Conservation (phyloP, 768 basidiomycete species). For the Leccinum subtestaceum region DNA sequence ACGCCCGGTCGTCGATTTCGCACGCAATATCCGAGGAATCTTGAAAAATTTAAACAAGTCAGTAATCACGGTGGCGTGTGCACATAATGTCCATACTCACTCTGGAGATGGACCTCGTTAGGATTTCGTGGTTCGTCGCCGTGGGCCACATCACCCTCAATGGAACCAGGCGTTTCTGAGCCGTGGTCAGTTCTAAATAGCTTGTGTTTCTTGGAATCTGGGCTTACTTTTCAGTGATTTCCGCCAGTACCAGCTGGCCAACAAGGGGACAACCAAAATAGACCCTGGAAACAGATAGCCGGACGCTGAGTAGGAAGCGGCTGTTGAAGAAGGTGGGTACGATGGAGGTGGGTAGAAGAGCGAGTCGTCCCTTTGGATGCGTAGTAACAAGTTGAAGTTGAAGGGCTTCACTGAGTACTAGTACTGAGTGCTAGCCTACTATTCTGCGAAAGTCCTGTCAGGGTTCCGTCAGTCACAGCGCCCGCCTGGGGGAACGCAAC, state of each 20-base stretch:
- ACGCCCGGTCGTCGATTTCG: neutral
- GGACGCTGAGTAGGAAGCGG: neutral
- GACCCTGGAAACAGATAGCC: neutral
- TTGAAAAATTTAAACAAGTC: neutral
- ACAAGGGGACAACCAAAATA: neutral
- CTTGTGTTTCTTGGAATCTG: neutral
- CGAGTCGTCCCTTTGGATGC: too few relatives aligned
- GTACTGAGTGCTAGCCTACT: too few relatives aligned
- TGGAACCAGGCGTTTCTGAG: neutral
- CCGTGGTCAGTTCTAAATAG: neutral
- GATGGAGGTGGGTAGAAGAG: too few relatives aligned
- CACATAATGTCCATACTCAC: neutral
- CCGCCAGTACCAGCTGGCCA: neutral
- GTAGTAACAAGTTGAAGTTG: too few relatives aligned
- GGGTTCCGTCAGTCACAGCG: too few relatives aligned
- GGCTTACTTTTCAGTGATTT: neutral
- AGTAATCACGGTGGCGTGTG: neutral
- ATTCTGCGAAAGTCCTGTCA: too few relatives aligned
- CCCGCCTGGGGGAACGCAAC: too few relatives aligned
- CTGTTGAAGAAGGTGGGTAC: neutral
- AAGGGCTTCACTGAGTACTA: too few relatives aligned
- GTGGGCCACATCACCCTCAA: neutral
- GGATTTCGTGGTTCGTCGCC: neutral
- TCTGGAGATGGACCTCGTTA: neutral
- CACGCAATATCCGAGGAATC: neutral